Conservation (phyloP, 2,329 filamentous ascomycete genomes). For the Keithomyces neogunnii region DNA sequence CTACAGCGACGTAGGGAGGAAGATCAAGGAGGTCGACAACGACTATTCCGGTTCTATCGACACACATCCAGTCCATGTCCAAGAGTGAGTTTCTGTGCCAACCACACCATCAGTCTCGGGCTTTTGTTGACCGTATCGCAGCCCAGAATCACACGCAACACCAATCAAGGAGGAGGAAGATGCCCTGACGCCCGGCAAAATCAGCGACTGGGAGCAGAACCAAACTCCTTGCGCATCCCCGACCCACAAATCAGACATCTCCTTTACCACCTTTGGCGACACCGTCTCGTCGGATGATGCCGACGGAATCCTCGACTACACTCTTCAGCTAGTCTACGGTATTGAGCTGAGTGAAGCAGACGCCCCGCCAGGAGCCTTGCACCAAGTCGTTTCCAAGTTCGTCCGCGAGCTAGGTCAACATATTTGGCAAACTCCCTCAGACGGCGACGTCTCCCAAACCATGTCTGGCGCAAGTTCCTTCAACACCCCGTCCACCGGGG, state of each 20-base stretch:
- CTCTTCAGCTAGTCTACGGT: conserved; percentile 28
- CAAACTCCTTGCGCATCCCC: conserved; percentile 4
- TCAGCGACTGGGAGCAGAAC: conserved; percentile 9
- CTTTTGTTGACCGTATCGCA: background rate
- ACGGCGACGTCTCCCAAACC: conserved; percentile 20
- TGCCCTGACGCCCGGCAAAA: conserved; percentile 4
- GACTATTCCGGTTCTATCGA: background rate
- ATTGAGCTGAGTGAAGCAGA: conserved; percentile 25
- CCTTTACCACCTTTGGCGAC: conserved; percentile 16
- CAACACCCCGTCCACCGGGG: conserved; percentile 20
- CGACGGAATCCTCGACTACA: conserved; percentile 25
- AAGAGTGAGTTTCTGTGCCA: background rate
- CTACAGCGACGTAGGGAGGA: conserved; percentile 13
- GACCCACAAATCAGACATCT: conserved; percentile 11
- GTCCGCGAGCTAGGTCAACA: conserved; percentile 23
- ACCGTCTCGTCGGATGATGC: conserved; percentile 25
- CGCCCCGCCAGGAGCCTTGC: conserved; percentile 19
- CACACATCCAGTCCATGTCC: background rate
- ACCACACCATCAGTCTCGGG: background rate
- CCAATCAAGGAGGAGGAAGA: conserved; percentile 9
- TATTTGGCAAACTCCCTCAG: conserved; percentile 22
- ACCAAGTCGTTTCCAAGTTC: conserved; percentile 23
- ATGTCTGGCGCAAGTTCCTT: conserved; percentile 23
- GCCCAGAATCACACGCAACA: conserved; percentile 5
- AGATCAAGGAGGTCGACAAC: background rate